Conservation (phyloP, 1,284 basidiomycete genomes). For the Ceratobasidium sp. region DNA sequence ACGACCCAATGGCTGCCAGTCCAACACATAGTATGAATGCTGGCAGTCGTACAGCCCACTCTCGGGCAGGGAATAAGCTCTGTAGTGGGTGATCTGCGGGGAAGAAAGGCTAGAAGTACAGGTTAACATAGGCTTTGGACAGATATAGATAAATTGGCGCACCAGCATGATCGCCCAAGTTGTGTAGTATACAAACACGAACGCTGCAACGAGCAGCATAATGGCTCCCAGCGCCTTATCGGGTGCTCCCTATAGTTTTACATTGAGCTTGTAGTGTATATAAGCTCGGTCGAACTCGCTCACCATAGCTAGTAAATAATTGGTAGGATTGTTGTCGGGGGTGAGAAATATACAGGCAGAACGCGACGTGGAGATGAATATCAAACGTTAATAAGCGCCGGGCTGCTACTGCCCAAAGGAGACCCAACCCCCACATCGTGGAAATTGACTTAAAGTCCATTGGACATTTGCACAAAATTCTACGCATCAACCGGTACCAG, state of each 20-base stretch:
- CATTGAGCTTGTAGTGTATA: neutral
- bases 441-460: too few relatives aligned
- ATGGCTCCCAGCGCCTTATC: slow-evolving; percentile 84
- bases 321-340: slow-evolving; percentile 19
- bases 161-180: slow-evolving; percentile 91
- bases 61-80: slow-evolving; percentile 82
- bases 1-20: slow-evolving; percentile 79
- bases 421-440: neutral
- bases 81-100: slow-evolving; percentile 80
- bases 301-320: slow-evolving; percentile 48
- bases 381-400: slow-evolving; percentile 33
- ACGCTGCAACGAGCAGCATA: slow-evolving; percentile 82
- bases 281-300: slow-evolving; percentile 1
- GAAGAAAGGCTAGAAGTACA: slow-evolving; percentile 81
- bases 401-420: slow-evolving; percentile 20
- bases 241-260: slow-evolving; percentile 72
- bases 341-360: slow-evolving; percentile 3
- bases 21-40: slow-evolving; percentile 86
- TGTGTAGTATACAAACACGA: slow-evolving; percentile 91
- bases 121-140: slow-evolving; percentile 30
- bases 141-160: slow-evolving; percentile 53
- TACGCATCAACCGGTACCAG: too few relatives aligned
- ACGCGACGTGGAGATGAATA: slow-evolving; percentile 47
- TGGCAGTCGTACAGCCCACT: slow-evolving; percentile 92
- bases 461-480: too few relatives aligned